phyloP scores from a whole-genome alignment of 169 alveolate species.

The Hepatocystis sp. region DNA sequence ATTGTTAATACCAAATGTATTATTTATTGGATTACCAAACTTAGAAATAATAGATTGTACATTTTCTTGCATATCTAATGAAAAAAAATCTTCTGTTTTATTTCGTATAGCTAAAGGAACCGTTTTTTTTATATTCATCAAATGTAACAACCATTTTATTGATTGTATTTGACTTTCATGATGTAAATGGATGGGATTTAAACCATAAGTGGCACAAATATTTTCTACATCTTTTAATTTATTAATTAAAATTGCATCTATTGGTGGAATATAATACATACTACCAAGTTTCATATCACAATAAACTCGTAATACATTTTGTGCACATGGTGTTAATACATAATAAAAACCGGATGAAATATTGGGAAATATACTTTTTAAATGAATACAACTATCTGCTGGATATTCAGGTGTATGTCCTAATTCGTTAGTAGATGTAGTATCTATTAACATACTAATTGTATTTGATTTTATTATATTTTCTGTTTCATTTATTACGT shows the following conservation, averaged over 20 bases:
- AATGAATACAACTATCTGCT: constrained; percentile 88
- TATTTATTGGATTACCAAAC: constrained; percentile 62
- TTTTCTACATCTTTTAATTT: constrained; percentile 68
- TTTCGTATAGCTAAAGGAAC: constrained; percentile 78
- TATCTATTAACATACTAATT: constrained; percentile 11
- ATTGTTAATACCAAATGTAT: constrained; percentile 78
- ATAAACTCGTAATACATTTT: constrained; percentile 87
- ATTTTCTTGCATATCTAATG: constrained; percentile 79
- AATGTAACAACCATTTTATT: constrained; percentile 39
- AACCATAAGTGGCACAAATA: constrained; percentile 76
- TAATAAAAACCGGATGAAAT: constrained; percentile 91
- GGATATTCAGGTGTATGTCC: constrained; percentile 82
- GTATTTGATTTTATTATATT: constrained; percentile 34
- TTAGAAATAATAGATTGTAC: constrained; percentile 44
- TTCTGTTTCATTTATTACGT: constrained; percentile 65
- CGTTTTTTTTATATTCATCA: constrained; percentile 72
- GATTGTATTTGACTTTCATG: constrained; percentile 56
- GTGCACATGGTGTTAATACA: constrained; percentile 88
- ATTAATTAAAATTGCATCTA: constrained; percentile 38
- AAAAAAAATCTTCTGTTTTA: constrained; percentile 52
- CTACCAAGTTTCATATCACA: constrained; percentile 91
- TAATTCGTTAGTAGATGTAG: constrained; percentile 76
- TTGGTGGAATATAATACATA: constrained; percentile 85
- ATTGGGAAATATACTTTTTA: constrained; percentile 84
- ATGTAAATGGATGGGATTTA: constrained; percentile 76